Conservation (phyloP, 1,284 basidiomycete genomes). For the Vanrija sp. region DNA sequence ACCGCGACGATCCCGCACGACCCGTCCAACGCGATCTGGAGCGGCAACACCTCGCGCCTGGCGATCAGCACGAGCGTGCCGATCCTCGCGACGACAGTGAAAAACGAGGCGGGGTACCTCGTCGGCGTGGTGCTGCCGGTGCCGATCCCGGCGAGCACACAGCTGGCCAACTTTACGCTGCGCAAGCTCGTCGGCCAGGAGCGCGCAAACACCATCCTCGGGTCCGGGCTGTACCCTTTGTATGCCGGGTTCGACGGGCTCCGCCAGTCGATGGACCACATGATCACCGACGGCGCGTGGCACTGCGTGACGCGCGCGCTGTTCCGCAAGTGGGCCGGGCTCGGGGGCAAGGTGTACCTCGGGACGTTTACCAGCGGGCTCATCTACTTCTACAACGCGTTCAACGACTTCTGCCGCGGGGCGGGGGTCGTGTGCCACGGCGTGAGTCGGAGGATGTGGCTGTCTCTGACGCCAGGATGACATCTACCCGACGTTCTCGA, state of each 20-base stretch:
- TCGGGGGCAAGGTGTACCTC: conserved; percentile 65
- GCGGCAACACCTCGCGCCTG: conserved; percentile 59
- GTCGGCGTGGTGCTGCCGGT: conserved; percentile 55
- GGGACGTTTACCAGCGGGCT: conserved; percentile 65
- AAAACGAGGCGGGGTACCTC: conserved; percentile 62
- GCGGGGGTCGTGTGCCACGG: conserved; percentile 40
- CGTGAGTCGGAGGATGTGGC: conserved; percentile 13
- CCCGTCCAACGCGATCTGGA: conserved; percentile 63
- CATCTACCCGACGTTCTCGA: conserved; percentile 38
- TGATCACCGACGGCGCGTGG: conserved; percentile 60
- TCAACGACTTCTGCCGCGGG: conserved; percentile 25
- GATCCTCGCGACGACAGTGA: conserved; percentile 63
- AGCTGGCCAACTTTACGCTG: conserved; percentile 39
- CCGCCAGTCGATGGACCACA: conserved; percentile 57
- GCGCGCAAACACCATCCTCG: conserved; percentile 54
- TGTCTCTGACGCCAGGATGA: conserved; percentile 28
- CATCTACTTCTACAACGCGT: conserved; percentile 61
- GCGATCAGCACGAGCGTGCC: conserved; percentile 58
- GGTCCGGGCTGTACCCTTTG: conserved; percentile 56
- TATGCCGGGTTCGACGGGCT: conserved; percentile 37
- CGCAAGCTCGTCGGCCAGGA: conserved; percentile 54
- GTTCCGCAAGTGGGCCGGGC: conserved; percentile 60
- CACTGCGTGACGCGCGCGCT: conserved; percentile 66
- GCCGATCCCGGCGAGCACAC: conserved; percentile 42
- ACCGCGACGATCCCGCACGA: conserved; percentile 31